Conservation (phyloP, 2,329 filamentous ascomycete genomes). For the Curvularia spicifera region DNA sequence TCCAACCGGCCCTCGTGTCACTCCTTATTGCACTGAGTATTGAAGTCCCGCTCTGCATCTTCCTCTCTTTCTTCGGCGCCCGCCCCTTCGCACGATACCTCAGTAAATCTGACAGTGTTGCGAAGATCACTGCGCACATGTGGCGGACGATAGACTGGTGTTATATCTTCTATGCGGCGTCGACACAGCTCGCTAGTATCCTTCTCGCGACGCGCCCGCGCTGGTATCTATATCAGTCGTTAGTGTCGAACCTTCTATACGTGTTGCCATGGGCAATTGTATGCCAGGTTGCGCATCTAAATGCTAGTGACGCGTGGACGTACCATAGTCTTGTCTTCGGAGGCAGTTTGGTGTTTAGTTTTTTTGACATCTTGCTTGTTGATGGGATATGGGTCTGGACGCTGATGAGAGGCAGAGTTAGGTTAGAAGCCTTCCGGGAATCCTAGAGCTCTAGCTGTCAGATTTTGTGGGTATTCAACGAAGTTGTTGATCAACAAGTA, state of each 20-base stretch:
- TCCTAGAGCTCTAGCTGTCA: too few relatives aligned
- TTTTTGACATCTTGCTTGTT: constrained; percentile 61
- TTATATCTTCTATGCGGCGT: constrained; percentile 72
- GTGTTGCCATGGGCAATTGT: constrained; percentile 75
- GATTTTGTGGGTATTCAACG: too few relatives aligned
- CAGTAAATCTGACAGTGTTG: constrained; percentile 63
- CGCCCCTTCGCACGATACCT: constrained; percentile 68
- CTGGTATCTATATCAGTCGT: constrained; percentile 72
- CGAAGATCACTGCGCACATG: constrained; percentile 69
- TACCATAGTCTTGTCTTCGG: constrained; percentile 72
- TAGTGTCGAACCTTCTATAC: constrained; percentile 70
- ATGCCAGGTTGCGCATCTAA: constrained; percentile 50
- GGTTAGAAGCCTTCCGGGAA: background rate
- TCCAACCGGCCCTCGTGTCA: constrained; percentile 47
- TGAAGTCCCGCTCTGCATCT: constrained; percentile 68
- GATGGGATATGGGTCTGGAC: constrained; percentile 56
- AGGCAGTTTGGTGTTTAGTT: constrained; percentile 71
- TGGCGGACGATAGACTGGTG: constrained; percentile 65
- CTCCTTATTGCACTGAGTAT: background rate
- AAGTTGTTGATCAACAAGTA: too few relatives aligned
- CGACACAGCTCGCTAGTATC: constrained; percentile 69
- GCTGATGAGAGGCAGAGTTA: background rate
- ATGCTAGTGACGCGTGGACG: constrained; percentile 66
- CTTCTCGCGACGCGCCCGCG: constrained; percentile 67
- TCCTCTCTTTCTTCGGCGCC: constrained; percentile 66